phyloP scores from a whole-genome alignment of 225 moss, liverwort and hornwort species.

The Marchantia polymorpha region DNA sequence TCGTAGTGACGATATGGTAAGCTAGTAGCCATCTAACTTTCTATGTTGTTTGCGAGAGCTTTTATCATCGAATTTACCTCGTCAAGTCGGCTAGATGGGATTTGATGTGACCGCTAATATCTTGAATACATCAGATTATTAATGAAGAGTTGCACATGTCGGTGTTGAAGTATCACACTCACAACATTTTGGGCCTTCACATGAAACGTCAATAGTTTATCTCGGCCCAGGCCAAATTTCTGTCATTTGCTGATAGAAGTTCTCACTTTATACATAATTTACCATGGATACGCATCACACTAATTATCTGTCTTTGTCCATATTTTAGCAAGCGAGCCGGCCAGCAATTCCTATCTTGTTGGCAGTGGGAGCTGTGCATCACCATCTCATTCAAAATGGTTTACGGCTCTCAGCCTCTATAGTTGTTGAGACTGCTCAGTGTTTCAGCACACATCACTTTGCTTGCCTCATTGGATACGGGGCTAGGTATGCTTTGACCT shows the following conservation, averaged over 20 bases:
- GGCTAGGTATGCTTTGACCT: constrained; percentile 58
- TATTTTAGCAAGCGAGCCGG: constrained; percentile 56
- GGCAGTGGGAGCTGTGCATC: constrained; percentile 96
- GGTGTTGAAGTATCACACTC: too few species aligned
- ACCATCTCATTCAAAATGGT: constrained; percentile 95
- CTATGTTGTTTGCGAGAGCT: neutral
- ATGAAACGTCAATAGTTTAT: too few species aligned
- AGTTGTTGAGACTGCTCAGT: constrained; percentile 80
- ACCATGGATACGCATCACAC: too few species aligned
- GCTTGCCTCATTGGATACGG: constrained; percentile 94
- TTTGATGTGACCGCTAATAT: too few species aligned
- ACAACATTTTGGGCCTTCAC: too few species aligned
- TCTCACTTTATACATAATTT: too few species aligned
- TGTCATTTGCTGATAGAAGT: too few species aligned
- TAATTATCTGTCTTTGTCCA: neutral
- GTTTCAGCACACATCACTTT: constrained; percentile 98
- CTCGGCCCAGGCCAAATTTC: too few species aligned
- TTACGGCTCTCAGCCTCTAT: constrained; percentile 82
- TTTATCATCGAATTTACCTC: neutral
- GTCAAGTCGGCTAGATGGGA: too few species aligned
- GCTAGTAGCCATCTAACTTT: neutral
- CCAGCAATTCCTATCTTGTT: constrained; percentile 88
- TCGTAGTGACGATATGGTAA: constrained; percentile 70
- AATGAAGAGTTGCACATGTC: too few species aligned
- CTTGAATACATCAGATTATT: too few species aligned